A percentile compares a stretch with the other conserved stretches of the same genome.
Conservation (phyloP, 2,329 filamentous ascomycete species). For the Cladosporium sp. region DNA sequence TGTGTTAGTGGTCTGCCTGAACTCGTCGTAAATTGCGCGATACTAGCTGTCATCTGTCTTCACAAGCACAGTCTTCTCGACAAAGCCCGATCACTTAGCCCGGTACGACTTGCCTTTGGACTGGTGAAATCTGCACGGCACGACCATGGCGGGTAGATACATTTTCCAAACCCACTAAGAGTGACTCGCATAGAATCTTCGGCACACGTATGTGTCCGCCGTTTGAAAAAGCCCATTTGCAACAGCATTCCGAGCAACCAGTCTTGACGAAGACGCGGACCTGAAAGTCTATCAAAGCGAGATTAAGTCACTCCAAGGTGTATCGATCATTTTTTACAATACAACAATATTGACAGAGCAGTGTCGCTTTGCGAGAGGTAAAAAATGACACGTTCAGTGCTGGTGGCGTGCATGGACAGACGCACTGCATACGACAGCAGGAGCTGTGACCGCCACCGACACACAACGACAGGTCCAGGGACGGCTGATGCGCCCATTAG, state of each 20-base stretch:
- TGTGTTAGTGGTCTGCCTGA: neutral
- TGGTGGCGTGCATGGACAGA: neutral
- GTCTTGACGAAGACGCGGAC: neutral
- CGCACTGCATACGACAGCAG: conserved; percentile 19
- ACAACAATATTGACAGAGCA: neutral
- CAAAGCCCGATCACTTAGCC: neutral
- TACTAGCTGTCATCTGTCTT: neutral
- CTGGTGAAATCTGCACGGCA: neutral
- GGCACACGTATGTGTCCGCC: neutral
- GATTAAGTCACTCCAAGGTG: neutral
- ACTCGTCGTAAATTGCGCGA: neutral
- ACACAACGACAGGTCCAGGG: conserved; percentile 1
- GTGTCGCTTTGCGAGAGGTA: neutral
- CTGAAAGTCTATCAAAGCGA: neutral
- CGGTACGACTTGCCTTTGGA: neutral
- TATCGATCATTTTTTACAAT: neutral
- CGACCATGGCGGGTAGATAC: neutral
- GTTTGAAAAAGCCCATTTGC: neutral
- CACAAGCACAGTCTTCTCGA: neutral
- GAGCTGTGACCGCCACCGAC: conserved; percentile 4
- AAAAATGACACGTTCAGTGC: neutral
- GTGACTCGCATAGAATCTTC: conserved; percentile 1
- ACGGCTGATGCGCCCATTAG: conserved; percentile 16
- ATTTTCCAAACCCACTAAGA: neutral
- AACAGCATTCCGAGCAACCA: neutral